phyloP scores from a whole-genome alignment of 225 moss, liverwort and hornwort genomes.

The Bryoerythrophyllum caledonicum region DNA sequence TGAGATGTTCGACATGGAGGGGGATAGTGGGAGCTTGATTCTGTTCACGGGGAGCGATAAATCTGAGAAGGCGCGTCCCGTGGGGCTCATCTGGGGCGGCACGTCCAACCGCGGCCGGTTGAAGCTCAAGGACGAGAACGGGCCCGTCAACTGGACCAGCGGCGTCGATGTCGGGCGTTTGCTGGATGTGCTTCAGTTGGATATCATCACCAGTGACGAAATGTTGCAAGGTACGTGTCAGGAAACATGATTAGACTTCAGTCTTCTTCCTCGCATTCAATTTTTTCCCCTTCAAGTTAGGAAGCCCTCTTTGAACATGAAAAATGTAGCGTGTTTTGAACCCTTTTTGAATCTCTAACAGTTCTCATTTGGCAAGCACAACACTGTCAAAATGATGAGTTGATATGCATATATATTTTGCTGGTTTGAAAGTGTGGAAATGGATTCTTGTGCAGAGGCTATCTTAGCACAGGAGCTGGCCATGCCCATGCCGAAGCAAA shows the following conservation, averaged over 20 bases:
- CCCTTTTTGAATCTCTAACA: no score
- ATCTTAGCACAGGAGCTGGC: slow-evolving; percentile 14
- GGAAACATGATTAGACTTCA: no score
- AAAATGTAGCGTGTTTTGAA: no score
- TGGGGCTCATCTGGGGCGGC: slow-evolving; percentile 52
- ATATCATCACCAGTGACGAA: slow-evolving; percentile 26
- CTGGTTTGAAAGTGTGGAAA: slow-evolving; percentile 1
- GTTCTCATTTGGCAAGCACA: no score
- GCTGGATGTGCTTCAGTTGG: slow-evolving; percentile 36
- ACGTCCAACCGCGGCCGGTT: slow-evolving; percentile 41
- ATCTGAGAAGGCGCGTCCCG: slow-evolving; percentile 32
- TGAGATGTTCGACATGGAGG: slow-evolving; percentile 39
- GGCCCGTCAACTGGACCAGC: slow-evolving; percentile 43
- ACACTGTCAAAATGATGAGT: no score
- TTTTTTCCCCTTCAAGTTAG: no score
- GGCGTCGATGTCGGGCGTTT: slow-evolving; percentile 39
- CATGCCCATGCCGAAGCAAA: not conserved
- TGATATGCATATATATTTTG: no score
- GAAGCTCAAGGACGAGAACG: slow-evolving; percentile 27
- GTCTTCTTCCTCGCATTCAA: no score
- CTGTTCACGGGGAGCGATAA: slow-evolving; percentile 22
- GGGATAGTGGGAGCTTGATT: slow-evolving; percentile 52
- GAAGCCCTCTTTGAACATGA: no score
- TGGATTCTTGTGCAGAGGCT: slow-evolving; percentile 12
- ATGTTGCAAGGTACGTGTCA: slow-evolving; percentile 23